Conservation (phyloP, 345 rosid species). For the Conringia planisiliqua region DNA sequence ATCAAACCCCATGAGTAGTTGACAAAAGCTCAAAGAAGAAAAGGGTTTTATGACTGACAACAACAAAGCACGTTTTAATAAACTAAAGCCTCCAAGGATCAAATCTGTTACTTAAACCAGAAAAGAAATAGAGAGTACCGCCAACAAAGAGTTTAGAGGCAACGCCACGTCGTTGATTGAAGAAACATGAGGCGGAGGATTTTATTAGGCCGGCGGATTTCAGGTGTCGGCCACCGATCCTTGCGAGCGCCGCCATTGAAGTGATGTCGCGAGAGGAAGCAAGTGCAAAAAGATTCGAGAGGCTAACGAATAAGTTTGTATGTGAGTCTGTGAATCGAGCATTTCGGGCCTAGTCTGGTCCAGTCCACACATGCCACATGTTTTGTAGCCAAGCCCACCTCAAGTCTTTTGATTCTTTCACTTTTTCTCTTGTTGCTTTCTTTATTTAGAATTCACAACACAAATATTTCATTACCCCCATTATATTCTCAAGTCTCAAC, state of each 20-base stretch:
- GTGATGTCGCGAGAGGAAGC: background rate
- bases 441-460: no score
- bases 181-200: constrained; percentile 24
- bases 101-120: background rate
- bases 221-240: constrained; percentile 34
- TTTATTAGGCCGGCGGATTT: background rate
- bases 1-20: background rate
- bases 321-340: background rate
- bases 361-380: background rate
- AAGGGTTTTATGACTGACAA: no score
- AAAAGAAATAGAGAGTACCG: constrained; percentile 36
- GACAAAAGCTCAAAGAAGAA: background rate
- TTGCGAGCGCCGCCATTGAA: constrained; percentile 60
- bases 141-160: constrained; percentile 81
- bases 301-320: no score
- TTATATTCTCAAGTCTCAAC: no score
- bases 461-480: no score
- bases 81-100: background rate
- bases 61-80: background rate
- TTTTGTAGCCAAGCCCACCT: background rate
- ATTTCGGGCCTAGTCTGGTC: background rate
- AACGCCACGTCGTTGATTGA: constrained; percentile 49
- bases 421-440: no score
- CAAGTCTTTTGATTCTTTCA: no score
- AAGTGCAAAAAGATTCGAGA: background rate